Evolutionary conservation across 75 land plant genomes (phyloP), one percentile per base, ranked within the genome.

Genomic region (Picea glauca): DNA sequence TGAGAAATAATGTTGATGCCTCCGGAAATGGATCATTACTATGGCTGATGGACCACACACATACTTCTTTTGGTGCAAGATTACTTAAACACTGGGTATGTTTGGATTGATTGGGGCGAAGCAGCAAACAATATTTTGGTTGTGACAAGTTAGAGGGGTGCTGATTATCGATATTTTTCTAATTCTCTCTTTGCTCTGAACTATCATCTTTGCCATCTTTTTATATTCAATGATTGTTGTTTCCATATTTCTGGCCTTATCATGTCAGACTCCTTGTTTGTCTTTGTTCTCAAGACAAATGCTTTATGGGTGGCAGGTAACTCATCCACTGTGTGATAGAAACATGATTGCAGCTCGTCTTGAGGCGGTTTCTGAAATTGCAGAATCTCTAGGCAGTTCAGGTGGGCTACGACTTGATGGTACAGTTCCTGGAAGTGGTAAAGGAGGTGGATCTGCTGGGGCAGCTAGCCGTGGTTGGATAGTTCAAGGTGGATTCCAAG

Each of bases 361-460:
- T 80, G 98, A 94, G 83, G 99, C 98, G 35, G 99, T 97, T 85
- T 84, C 96, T 58, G 98, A 97, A 81, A 91, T 97, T 84, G 85
- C 85, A 31, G 88, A 91, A 32, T 92, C 91, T 13, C 88, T 97
- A 88, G 85, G 92, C 13, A 68, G 82, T 38, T 65, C 58, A 63
- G 81, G 74, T 77, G 79, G 31, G 60, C 78, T 81, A 32, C 73
- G 78, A 20, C 77, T 58, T 57, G 79, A 75, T 35, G 79, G 88
- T 58, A 63, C 82, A 38, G 77, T 84, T 72, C 75, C 79, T 57
- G 86, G 82, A 20, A 83, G 79, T 83, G 76, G 85, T 40, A 84
- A 72, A 77, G 87, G 86, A 68, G 81, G 77, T 79, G 87, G 78
- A 13, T 40, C 62, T 23, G 82, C 80, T 75, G 90, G 85, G 58